Percentiles rank a stretch among this genome's conserved stretches.
phyloP scores from a whole-genome alignment of 202 grass and related monocot genomes.

The Elaeis oleifera region DNA sequence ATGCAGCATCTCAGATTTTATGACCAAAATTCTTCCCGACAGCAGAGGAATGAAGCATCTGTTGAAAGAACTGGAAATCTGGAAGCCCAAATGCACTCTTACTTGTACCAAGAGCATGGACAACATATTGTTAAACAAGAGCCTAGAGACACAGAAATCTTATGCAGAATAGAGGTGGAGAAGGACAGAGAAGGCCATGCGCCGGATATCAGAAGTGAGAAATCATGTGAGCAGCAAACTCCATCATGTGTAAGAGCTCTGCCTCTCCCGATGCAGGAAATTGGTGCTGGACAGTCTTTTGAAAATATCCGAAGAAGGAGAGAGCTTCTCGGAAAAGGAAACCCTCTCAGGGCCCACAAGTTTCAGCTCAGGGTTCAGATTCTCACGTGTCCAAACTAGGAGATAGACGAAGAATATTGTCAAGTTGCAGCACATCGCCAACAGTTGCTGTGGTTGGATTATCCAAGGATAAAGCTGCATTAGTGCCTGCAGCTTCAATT shows the following conservation, averaged over 20 bases:
- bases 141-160: slow-evolving; percentile 10
- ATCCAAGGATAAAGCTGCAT: slow-evolving; percentile 17
- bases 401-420: slow-evolving; percentile 6
- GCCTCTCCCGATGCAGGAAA: background rate
- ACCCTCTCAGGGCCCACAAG: background rate
- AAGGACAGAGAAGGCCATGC: slow-evolving; percentile 7
- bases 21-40: slow-evolving; percentile 6
- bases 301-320: background rate
- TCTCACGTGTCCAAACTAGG: slow-evolving; percentile 1
- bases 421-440: slow-evolving; percentile 14
- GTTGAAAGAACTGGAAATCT: slow-evolving; percentile 11
- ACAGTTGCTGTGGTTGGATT: background rate
- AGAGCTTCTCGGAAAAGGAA: slow-evolving; percentile 7
- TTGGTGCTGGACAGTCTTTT: background rate
- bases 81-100: slow-evolving; percentile 6
- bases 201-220: background rate
- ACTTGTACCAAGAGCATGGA: background rate
- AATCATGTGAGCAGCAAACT: background rate
- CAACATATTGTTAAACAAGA: slow-evolving; percentile 15
- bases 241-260: background rate
- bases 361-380: slow-evolving; percentile 12
- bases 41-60: background rate
- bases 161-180: background rate
- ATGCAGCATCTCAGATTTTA: background rate
- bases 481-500: slow-evolving; percentile 21